Percentiles rank a stretch among this genome's conserved stretches.
Evolutionary conservation across 768 basidiomycete genomes (phyloP).

Genomic region (Sarcomyxa edulis): DNA sequence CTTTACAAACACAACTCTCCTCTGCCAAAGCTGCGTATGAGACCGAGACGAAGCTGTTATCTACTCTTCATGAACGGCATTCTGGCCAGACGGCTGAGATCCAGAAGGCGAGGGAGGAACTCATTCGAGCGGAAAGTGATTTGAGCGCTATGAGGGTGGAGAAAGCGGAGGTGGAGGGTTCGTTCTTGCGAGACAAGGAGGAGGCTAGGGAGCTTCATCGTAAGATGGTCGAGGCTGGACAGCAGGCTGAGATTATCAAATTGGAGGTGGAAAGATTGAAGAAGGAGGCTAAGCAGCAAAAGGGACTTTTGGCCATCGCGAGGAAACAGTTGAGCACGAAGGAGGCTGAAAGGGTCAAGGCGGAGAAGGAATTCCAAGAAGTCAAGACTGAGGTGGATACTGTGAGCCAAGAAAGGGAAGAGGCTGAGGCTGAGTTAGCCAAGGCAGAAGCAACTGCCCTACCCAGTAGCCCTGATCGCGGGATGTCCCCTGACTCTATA

Average conservation of each 20-base stretch:
- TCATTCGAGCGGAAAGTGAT: conserved; percentile 90
- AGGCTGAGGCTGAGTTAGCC: conserved; percentile 46
- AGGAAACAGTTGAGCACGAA: conserved; percentile 88
- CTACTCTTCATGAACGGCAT: conserved; percentile 64
- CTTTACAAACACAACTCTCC: conserved; percentile 78
- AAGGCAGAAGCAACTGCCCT: conserved; percentile 16
- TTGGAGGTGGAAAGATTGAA: conserved; percentile 78
- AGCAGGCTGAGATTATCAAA: conserved; percentile 67
- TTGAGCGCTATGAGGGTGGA: conserved; percentile 84
- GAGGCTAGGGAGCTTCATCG: conserved; percentile 83
- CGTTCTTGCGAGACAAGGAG: conserved; percentile 88
- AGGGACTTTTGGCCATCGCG: conserved; percentile 89
- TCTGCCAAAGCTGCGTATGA: conserved; percentile 83
- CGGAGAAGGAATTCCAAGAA: conserved; percentile 68
- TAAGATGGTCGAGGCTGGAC: conserved; percentile 75
- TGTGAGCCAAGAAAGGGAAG: conserved; percentile 50
- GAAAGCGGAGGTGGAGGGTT: conserved; percentile 87
- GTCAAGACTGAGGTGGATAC: conserved; percentile 49
- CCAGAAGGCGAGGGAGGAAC: conserved; percentile 63
- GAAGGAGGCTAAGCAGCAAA: conserved; percentile 96
- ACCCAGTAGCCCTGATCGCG: conserved; percentile 18
- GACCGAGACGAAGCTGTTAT: conserved; percentile 69
- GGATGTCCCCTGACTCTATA: conserved; percentile 43
- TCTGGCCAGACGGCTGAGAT: conserved; percentile 66
- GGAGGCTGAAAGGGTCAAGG: conserved; percentile 70